Evolutionary conservation across 805 yeast species (phyloP), one percentile per base, ranked within the genome.

Genomic region (Teunomyces aglyptinius): DNA sequence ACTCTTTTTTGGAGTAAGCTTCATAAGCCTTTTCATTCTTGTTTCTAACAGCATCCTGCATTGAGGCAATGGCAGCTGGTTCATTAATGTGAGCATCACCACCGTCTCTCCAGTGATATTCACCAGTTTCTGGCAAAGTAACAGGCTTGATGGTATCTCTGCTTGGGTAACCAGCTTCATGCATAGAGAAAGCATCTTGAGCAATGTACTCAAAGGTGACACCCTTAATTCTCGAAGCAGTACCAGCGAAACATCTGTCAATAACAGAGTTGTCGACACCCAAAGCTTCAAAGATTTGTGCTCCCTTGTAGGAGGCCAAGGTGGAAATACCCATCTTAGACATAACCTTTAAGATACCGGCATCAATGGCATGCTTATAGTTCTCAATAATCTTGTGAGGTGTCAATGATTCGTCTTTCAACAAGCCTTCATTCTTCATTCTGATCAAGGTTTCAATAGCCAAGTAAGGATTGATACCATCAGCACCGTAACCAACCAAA

Each of bases 281-380:
- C 51, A 92, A 75, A 42, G 96, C 96, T 71, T 92, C 99, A 65
- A 94, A 92, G 62, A 92, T 94, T 75, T 92, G 99, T 24, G 99
- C 99, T 69, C 98, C 98, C 73, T 92, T 92, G 73, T 92, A 92
- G n/a, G 97, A 89, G 10, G 97, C 97, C 65, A 92, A 76, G 26
- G 99, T 94, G 27, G 98, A 91, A 58, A 92, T 94, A 77, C 99
- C 99, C 98, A 92, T 94, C 77, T 94, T 92, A 31, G 97, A 89
- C 99, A 92, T 92, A 49, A 94, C 97, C 75, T 94, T 92, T 59
- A 89, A 75, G 57, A 92, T 85, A 70, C 98, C 98, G 46, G 89
- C 86, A 63, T 92, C 96, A 49, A 88, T 77, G 10, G 97, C 85
- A 55, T 82, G 77, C 63, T 85, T 87, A 73, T 89, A 92, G 75